Base-by-base conservation (phyloP, 2,329 filamentous ascomycete genomes). In the Cercospora sesami region DNA sequence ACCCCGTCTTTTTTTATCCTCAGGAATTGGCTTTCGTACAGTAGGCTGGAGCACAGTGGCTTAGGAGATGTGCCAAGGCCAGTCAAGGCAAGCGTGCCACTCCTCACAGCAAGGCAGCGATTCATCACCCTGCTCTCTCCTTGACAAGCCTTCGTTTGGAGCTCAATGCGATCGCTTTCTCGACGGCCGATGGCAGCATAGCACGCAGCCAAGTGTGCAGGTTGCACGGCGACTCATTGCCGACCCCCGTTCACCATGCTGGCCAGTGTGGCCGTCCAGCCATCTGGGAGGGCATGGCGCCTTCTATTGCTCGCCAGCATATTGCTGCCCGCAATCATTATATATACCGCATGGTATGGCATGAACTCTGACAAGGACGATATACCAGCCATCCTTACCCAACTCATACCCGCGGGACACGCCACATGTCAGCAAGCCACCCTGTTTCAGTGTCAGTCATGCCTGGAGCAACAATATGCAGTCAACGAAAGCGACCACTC, bases 341-440 rank as follows among this genome's bases (percentile, higher is more conserved):
- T 70, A n/a, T 72, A 59, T 55, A 66, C 64, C 9, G 63, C 71
- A 18, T 73, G 71, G 71, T 73, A 71, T 55, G 70, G 63, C n/a
- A 65, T 64, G 18, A 73, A 73, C 39, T 72, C 69, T 3, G 71
- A 73, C 36, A 51, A 63, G 28, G 71, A 73, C 39, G 63, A 73
- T 51, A 64, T 73, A 8, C 68, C 66, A 39, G 66, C 71, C 21
- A 36, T 73, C 31, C 48, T 73, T 12, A 70, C 67, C 6, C 71
- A 73, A 31, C 23, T 73, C 5, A 70, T 73, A 21, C 71, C 71
- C n/a, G 71, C 71, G 53, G 71, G 71, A 9, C 70, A 72, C 45
- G 70, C 69, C 18, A 65, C 71, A 6, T 73, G 71, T 30, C 51
- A 69, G 33, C 63, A 63, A 55, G 64, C 69, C 16, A 73, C 71